Conservation (phyloP, 805 yeast genomes). For the Candida fluviatilis region DNA sequence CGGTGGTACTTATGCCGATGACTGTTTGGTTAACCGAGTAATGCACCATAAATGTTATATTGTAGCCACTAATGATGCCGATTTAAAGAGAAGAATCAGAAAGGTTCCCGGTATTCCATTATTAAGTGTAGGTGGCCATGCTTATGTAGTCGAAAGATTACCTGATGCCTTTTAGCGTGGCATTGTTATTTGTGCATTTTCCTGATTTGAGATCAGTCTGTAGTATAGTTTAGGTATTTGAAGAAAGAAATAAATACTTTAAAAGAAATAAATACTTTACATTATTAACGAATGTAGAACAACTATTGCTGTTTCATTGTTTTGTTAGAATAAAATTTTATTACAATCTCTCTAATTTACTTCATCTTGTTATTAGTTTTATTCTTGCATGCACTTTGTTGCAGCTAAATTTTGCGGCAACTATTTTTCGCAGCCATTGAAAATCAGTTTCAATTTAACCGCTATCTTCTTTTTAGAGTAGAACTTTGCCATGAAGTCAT, state of each 20-base stretch:
- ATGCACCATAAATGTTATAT: slow-evolving; percentile 95
- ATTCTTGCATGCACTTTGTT: no score
- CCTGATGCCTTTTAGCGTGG: slow-evolving; percentile 76
- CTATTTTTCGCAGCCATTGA: no score
- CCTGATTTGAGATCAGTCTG: slow-evolving; percentile 1
- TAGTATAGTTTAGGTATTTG: not conserved
- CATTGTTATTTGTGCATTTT: not conserved
- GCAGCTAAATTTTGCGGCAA: no score
- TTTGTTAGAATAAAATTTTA: no score
- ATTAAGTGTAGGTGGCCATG: slow-evolving; percentile 92
- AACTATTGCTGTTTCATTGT: no score
- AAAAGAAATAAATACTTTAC: no score
- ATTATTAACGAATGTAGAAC: no score
- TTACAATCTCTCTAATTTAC: no score
- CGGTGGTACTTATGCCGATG: slow-evolving; percentile 97
- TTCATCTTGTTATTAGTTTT: no score
- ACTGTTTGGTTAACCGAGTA: slow-evolving; percentile 88
- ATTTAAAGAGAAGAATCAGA: slow-evolving; percentile 86
- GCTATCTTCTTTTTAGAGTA: not conserved
- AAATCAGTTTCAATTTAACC: no score
- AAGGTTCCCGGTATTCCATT: slow-evolving; percentile 97
- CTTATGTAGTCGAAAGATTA: slow-evolving; percentile 88
- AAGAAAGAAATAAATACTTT: no score
- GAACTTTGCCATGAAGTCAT: not conserved
- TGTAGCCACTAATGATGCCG: slow-evolving; percentile 98